Percentiles rank a stretch among this genome's conserved stretches.
Evolutionary conservation across 768 basidiomycete species (phyloP).

Genomic region (Podaxis sp.): DNA sequence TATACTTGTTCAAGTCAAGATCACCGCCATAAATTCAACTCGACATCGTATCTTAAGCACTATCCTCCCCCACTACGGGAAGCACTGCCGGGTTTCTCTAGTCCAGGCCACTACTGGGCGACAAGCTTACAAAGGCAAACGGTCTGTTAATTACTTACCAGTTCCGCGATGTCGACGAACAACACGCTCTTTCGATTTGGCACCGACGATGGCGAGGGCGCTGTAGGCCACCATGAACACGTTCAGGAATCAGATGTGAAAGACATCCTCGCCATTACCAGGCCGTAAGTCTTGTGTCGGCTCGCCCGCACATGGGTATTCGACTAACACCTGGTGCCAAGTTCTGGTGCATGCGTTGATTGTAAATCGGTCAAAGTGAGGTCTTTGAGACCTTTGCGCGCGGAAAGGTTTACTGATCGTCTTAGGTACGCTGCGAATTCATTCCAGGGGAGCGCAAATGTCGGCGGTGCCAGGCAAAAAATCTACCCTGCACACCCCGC

Average conservation of each 20-base stretch:
- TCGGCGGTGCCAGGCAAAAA: constrained; percentile 47
- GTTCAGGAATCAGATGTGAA: constrained; percentile 11
- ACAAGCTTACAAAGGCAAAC: not conserved
- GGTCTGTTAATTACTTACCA: not conserved
- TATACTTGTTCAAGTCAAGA: constrained; percentile 12
- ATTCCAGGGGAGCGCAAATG: constrained; percentile 44
- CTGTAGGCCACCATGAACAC: constrained; percentile 16
- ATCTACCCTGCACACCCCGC: constrained; percentile 45
- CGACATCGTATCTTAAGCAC: not conserved
- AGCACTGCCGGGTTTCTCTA: not conserved
- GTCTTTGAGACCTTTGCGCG: not conserved
- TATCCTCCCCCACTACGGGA: not conserved
- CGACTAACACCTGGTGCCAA: constrained; percentile 18
- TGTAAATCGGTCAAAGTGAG: constrained; percentile 58
- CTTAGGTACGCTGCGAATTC: constrained; percentile 54
- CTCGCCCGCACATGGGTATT: too few relatives aligned
- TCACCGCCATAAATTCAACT: constrained; percentile 12
- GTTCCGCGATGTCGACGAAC: not conserved
- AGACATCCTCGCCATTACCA: constrained; percentile 6
- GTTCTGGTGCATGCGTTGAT: constrained; percentile 54
- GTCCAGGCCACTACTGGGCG: not conserved
- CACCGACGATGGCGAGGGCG: constrained; percentile 20
- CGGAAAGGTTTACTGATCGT: not conserved
- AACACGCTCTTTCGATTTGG: constrained; percentile 19
- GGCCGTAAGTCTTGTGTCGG: constrained; percentile 2